Evolutionary conservation across 352 stramenopile genomes (phyloP), one percentile per base, ranked within the genome.

Genomic region (Globisporangium mamillatum): DNA sequence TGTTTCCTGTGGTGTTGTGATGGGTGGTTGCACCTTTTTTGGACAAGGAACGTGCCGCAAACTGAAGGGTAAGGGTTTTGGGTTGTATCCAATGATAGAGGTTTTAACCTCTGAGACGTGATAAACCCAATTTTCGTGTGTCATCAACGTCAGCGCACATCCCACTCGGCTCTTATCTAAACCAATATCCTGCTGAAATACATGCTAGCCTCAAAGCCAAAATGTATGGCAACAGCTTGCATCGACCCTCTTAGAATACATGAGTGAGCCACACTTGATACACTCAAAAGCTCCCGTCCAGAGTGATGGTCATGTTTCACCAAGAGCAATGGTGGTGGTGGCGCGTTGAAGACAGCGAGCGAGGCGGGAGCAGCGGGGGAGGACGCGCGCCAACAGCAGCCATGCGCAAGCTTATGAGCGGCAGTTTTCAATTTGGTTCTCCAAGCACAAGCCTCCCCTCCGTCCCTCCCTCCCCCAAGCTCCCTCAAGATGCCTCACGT

Each of bases 401-500:
- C 32, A 64, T 36, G 22, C 38, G 24, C n/a, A n/a, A 16, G 58
- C 24, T 55, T 29, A 61, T 61, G 55, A 52, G 29, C 25, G 32
- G 20, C 53, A 60, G 53, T 67, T 61, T 62, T 57, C 65, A 74
- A 60, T 74, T 75, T 67, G 65, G 65, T 58, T 64, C 64, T 66
- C 58, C 53, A 67, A 69, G 60, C 56, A 44, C 53, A 56, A 66
- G 53, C 27, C 36, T 24, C 25, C 25, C 60, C 20, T 27, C 25
- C 56, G 0, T 41, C 64, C 8, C 25, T 25, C 25, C 64, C 12
- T 36, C n/a, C 25, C 22, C 10, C 27, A 27, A 24, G 22, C 27
- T 59, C 32, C 29, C 41, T 34, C 70, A 74, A 70, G 59, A 91
- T 91, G 82, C 72, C 81, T 64, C 79, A 89, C 58, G 79, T 89